Evolutionary conservation across 352 stramenopile genomes (phyloP), one percentile per base, ranked within the genome.

Genomic region (Aphanomyces astaci): DNA sequence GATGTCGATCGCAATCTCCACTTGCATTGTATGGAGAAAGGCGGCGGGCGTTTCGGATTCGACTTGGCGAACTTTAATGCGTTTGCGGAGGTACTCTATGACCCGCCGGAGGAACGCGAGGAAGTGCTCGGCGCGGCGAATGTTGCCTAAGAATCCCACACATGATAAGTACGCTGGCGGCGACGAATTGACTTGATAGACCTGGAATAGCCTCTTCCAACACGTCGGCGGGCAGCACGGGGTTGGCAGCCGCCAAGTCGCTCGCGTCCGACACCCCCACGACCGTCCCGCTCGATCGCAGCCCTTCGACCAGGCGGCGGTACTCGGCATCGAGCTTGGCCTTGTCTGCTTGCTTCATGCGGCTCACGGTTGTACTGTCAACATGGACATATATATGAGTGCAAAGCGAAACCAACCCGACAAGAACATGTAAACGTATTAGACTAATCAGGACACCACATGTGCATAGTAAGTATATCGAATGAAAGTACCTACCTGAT

Each of bases 101-200:
- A 99, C 85, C 24, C 98, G 96, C 28, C 96, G 88, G 86, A 99
- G 95, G 70, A 99, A 98, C 3, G 86, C 87, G 57, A 99, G 80
- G 72, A 99, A 99, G 71, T 99, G 96, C 71, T 99, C 97, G 0
- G 97, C 97, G 25, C 95, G 85, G 53, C 96, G 88, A 75, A 99
- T 99, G 72, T 99, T 99, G 15, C 97, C 51, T 55, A 30, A 24
- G 10, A 30, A 55, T 7, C n/a, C 10, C n/a, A 31, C 7, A 11
- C 27, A 30, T 55, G 5, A 22, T 22, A n/a, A 49, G 40, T n/a
- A 49, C n/a, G n/a, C n/a, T n/a, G n/a, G n/a, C n/a, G n/a, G n/a
- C n/a, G n/a, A n/a, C n/a, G 22, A 55, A 30, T 24, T 31, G 48
- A 55, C 0, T 30, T 15, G 13, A 1, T 24, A 22, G 11, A 55